Conservation (phyloP, 257 asterid species). For the Echites panduratus region DNA sequence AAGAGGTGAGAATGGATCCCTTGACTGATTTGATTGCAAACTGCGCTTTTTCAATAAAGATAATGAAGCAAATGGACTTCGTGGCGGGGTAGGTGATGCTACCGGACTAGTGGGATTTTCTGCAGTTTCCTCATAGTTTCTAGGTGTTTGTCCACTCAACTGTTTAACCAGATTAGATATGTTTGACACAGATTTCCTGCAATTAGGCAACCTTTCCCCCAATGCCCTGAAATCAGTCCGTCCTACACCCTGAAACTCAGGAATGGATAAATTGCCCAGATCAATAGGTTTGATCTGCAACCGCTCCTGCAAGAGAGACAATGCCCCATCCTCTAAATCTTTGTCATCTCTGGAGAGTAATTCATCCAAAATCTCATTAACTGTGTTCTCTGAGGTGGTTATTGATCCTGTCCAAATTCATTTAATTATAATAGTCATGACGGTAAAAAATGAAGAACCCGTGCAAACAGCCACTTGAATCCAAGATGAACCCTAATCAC, state of each 20-base stretch:
- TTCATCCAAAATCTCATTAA: slow-evolving; percentile 40
- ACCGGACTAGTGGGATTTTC: slow-evolving; percentile 23
- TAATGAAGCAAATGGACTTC: slow-evolving; percentile 51
- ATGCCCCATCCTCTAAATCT: slow-evolving; percentile 58
- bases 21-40: slow-evolving; percentile 42
- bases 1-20: slow-evolving; percentile 58
- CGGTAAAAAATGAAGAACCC: slow-evolving; percentile 1
- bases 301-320: slow-evolving; percentile 57
- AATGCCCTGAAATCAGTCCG: slow-evolving; percentile 34
- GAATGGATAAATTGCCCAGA: slow-evolving; percentile 30
- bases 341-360: slow-evolving; percentile 40
- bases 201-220: slow-evolving; percentile 35
- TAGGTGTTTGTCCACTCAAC: slow-evolving; percentile 27
- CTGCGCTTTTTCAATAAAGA: slow-evolving; percentile 42
- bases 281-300: slow-evolving; percentile 65
- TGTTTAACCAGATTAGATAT: slow-evolving; percentile 38
- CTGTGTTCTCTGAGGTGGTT: slow-evolving; percentile 29
- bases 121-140: slow-evolving; percentile 22
- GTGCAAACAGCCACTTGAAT: background rate
- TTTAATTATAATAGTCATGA: background rate
- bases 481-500: background rate
- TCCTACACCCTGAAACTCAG: slow-evolving; percentile 38
- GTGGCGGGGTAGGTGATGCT: slow-evolving; percentile 67
- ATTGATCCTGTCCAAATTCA: slow-evolving; percentile 36
- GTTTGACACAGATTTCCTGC: slow-evolving; percentile 34